Conservation (phyloP, 345 rosid genomes). For the Aquilaria sinensis region DNA sequence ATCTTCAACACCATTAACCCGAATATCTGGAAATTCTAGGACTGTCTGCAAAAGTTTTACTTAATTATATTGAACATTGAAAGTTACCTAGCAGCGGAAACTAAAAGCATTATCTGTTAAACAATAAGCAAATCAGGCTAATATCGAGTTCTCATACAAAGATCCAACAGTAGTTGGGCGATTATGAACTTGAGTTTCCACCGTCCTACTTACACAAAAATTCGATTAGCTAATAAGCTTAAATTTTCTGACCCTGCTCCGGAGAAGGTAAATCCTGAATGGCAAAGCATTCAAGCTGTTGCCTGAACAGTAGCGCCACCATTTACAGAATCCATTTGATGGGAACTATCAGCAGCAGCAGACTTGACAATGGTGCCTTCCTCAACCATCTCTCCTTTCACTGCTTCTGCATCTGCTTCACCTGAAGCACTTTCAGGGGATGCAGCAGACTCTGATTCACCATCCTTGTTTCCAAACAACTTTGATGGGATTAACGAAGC, state of each 20-base stretch:
- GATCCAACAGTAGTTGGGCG: no score
- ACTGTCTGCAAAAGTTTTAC: no score
- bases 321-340: conserved; percentile 3
- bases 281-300: conserved; percentile 9
- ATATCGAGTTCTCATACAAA: no score
- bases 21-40: no score
- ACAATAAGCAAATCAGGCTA: no score
- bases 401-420: conserved; percentile 13
- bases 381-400: conserved; percentile 23
- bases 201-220: conserved; percentile 2
- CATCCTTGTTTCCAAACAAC: conserved; percentile 41
- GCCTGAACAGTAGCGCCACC: conserved; percentile 9
- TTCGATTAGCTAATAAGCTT: not conserved
- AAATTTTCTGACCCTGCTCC: not conserved
- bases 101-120: no score
- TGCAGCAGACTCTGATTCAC: conserved; percentile 19
- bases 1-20: no score
- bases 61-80: no score
- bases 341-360: conserved; percentile 6
- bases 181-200: no score
- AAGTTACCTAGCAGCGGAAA: no score
- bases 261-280: no score
- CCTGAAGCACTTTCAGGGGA: conserved; percentile 9
- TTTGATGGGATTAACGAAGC: conserved; percentile 44
- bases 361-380: conserved; percentile 19